A percentile compares a stretch with the other conserved stretches of the same genome.
Evolutionary conservation across 1,139 yeast species (phyloP).

Genomic region (Geotrichum reessii): DNA sequence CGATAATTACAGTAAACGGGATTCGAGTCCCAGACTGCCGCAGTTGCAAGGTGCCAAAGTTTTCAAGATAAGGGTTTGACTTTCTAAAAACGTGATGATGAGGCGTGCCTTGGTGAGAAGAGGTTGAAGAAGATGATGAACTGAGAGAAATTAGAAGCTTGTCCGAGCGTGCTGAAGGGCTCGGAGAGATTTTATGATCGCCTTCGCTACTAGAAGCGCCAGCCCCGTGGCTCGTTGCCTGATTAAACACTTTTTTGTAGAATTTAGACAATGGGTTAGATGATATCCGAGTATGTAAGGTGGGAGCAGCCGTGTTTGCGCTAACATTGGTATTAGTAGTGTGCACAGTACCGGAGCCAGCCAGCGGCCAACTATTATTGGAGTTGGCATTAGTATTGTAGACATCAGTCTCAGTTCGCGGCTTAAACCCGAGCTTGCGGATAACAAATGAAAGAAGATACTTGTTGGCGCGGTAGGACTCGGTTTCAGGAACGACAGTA

Average conservation of each 20-base stretch:
- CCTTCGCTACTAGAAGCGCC: not conserved
- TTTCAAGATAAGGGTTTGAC: conserved; percentile 5
- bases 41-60: conserved; percentile 9
- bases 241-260: not conserved
- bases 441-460: conserved; percentile 6
- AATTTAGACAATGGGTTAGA: not conserved
- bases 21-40: not conserved
- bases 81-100: not conserved
- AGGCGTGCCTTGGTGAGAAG: not conserved
- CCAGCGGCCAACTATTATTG: not conserved
- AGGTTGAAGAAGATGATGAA: not conserved
- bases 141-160: not conserved
- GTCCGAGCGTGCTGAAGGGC: not conserved
- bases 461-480: not conserved
- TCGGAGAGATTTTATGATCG: not conserved
- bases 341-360: not conserved
- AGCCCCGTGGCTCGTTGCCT: not conserved
- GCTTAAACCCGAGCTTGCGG: not conserved
- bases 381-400: not conserved
- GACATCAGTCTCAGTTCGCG: not conserved
- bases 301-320: not conserved
- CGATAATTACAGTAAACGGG: conserved; percentile 8
- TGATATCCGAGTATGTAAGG: not conserved
- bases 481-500: not conserved
- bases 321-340: not conserved